phyloP scores from a whole-genome alignment of 176 grass and related monocot genomes.

The Eremochloa ophiuroides region DNA sequence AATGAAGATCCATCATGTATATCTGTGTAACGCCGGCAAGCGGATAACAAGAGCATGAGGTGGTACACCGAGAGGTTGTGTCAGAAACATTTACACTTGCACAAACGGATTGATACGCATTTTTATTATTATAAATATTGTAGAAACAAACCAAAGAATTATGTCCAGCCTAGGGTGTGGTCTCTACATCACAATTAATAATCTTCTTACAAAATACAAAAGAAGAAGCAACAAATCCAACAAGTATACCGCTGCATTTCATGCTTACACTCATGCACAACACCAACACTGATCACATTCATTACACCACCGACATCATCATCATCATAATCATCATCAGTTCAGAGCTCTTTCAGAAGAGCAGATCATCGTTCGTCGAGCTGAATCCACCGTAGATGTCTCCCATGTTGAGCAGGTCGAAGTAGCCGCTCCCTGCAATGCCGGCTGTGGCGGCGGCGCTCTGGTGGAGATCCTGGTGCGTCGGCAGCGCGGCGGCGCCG shows the following conservation, averaged over 20 bases:
- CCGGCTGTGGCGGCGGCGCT: background rate
- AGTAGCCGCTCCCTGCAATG: slow-evolving; percentile 46
- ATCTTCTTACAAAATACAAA: background rate
- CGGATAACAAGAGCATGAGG: background rate
- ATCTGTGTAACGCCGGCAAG: background rate
- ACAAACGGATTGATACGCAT: slow-evolving; percentile 22
- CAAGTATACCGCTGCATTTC: slow-evolving; percentile 22
- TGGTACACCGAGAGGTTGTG: background rate
- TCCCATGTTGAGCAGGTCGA: slow-evolving; percentile 68
- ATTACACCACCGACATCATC: background rate
- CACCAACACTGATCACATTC: background rate
- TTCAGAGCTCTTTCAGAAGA: slow-evolving; percentile 42
- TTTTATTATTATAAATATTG: slow-evolving; percentile 29
- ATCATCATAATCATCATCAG: background rate
- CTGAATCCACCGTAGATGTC: slow-evolving; percentile 56
- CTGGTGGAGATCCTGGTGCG: slow-evolving; percentile 35
- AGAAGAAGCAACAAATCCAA: slow-evolving; percentile 21
- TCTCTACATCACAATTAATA: slow-evolving; percentile 28
- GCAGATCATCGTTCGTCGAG: slow-evolving; percentile 48
- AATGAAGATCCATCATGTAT: too few relatives aligned
- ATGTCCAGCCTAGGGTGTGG: slow-evolving; percentile 42
- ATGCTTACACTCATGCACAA: slow-evolving; percentile 29
- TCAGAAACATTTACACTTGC: slow-evolving; percentile 5
- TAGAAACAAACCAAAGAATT: slow-evolving; percentile 35
- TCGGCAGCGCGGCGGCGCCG: slow-evolving; percentile 19